Conservation (phyloP, 1,284 basidiomycete species). For the Ustilago trichophora region DNA sequence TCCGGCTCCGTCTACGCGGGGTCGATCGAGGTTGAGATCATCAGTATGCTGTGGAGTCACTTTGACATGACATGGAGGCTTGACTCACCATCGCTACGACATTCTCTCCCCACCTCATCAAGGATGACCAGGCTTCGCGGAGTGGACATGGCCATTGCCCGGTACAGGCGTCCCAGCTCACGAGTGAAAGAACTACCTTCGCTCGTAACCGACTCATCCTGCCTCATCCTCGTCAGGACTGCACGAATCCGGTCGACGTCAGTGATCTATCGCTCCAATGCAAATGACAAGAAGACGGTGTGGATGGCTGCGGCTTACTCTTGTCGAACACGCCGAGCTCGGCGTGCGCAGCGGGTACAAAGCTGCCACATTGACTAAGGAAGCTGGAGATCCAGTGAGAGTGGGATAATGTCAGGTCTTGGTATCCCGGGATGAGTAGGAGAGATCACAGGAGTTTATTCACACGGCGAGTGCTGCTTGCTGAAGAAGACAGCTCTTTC, state of each 20-base stretch:
- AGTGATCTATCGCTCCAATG: background rate
- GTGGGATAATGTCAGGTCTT: no score
- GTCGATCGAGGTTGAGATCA: background rate
- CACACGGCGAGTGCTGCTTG: constrained; percentile 39
- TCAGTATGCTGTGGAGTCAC: no score
- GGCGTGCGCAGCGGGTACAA: constrained; percentile 32
- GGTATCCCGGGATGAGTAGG: no score
- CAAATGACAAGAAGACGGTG: no score
- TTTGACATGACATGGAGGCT: no score
- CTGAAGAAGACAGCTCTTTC: constrained; percentile 47
- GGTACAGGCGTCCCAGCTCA: constrained; percentile 38
- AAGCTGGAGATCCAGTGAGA: constrained; percentile 3
- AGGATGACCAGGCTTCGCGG: constrained; percentile 37
- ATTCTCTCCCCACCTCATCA: constrained; percentile 44
- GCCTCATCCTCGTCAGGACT: constrained; percentile 48
- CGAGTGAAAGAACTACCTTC: constrained; percentile 45
- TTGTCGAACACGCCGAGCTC: constrained; percentile 45
- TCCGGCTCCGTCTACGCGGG: constrained; percentile 30
- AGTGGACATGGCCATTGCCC: constrained; percentile 34
- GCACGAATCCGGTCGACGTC: background rate
- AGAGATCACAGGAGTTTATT: background rate
- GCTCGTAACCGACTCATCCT: constrained; percentile 43
- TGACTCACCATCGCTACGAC: constrained; percentile 44
- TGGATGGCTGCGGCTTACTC: no score
- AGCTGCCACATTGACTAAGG: constrained; percentile 40